phyloP scores from a whole-genome alignment of 1,139 yeast species.

The Taiozyma sp. region DNA sequence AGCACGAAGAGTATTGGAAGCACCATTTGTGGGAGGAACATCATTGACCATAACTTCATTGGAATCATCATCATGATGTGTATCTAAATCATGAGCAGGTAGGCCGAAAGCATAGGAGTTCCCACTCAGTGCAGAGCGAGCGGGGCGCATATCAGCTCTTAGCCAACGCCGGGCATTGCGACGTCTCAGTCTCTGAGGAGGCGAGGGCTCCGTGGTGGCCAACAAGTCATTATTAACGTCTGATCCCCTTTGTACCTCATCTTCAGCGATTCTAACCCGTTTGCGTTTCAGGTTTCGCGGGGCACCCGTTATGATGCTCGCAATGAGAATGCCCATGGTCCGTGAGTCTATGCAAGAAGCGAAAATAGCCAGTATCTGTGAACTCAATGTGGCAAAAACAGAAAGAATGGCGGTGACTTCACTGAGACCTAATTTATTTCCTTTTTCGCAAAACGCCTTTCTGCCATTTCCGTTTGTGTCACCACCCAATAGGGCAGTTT shows the following conservation, averaged over 20 bases:
- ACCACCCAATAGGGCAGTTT: not conserved
- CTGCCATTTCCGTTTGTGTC: not conserved
- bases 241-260: not conserved
- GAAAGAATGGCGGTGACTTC: no score
- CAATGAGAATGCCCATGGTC: constrained; percentile 6
- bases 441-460: not conserved
- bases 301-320: not conserved
- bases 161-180: constrained; percentile 8
- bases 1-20: not conserved
- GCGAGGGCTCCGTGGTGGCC: not conserved
- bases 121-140: not conserved
- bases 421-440: not conserved
- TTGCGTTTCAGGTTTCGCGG: not conserved
- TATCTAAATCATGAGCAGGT: not conserved
- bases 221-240: not conserved
- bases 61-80: not conserved
- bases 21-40: not conserved
- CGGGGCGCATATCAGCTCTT: not conserved
- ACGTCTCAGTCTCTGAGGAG: not conserved
- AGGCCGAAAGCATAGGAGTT: not conserved
- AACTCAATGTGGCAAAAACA: not conserved
- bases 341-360: not conserved
- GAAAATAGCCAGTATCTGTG: not conserved
- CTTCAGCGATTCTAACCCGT: constrained; percentile 6
- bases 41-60: not conserved